Percentiles rank a stretch among this genome's conserved stretches.
Evolutionary conservation across 192 early-diverging fungal genomes (phyloP).

Genomic region (Coemansia sp.): DNA sequence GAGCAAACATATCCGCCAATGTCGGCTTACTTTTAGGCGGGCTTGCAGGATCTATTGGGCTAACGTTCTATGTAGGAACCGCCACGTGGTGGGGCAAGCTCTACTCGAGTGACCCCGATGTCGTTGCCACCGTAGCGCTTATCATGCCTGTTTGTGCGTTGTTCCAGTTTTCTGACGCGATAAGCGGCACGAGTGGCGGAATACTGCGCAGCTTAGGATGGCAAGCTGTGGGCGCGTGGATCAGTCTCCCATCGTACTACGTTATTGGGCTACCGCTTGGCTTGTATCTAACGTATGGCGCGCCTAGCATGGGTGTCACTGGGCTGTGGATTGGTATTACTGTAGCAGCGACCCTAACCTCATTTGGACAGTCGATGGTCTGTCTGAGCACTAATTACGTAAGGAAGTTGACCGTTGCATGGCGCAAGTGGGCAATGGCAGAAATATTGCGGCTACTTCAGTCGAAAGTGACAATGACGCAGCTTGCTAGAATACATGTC

Average conservation of each 20-base stretch:
- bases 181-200: constrained; percentile 61
- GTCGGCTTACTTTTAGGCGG: constrained; percentile 21
- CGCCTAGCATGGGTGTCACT: constrained; percentile 33
- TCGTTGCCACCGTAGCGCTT: constrained; percentile 65
- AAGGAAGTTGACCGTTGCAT: constrained; percentile 38
- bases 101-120: constrained; percentile 67
- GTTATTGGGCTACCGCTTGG: constrained; percentile 57
- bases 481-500: constrained; percentile 26
- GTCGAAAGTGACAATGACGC: constrained; percentile 21
- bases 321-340: constrained; percentile 54
- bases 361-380: constrained; percentile 27
- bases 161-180: constrained; percentile 64
- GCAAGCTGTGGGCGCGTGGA: constrained; percentile 53
- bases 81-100: constrained; percentile 52
- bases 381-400: constrained; percentile 22
- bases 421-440: constrained; percentile 36
- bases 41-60: constrained; percentile 9
- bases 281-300: constrained; percentile 54
- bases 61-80: constrained; percentile 16
- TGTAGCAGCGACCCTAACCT: constrained; percentile 23
- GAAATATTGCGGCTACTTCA: constrained; percentile 21
- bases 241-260: constrained; percentile 60
- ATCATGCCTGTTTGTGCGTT: constrained; percentile 75
- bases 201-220: constrained; percentile 56
- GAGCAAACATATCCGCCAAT: constrained; percentile 34